A percentile compares a stretch with the other conserved stretches of the same genome.
phyloP scores from a whole-genome alignment of 768 basidiomycete species.

The Leccinum barrowsii region DNA sequence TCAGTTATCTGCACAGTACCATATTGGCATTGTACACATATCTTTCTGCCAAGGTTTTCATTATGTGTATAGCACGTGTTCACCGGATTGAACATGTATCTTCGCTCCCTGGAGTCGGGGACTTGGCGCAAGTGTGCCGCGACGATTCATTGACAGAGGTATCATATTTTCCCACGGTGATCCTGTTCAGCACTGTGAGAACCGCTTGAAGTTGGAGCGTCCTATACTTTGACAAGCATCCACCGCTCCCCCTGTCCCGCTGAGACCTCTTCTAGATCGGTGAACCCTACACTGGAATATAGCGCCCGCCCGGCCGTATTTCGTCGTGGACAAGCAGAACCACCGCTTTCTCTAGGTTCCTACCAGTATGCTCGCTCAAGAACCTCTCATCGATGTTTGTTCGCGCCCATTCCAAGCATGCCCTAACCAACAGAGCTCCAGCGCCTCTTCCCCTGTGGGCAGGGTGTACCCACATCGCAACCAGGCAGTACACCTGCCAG shows the following conservation, averaged over 20 bases:
- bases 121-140: no score
- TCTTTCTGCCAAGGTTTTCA: no score
- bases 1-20: no score
- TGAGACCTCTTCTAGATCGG: slow-evolving; percentile 7
- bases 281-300: slow-evolving; percentile 23
- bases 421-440: slow-evolving; percentile 12
- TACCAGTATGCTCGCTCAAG: not conserved
- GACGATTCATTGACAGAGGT: no score
- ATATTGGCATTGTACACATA: no score
- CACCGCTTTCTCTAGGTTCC: slow-evolving; percentile 14
- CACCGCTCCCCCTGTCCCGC: slow-evolving; percentile 13
- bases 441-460: slow-evolving; percentile 25
- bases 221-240: slow-evolving; percentile 33
- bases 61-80: no score
- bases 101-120: no score
- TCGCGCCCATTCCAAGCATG: slow-evolving; percentile 25
- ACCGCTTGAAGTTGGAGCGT: not conserved
- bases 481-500: slow-evolving; percentile 22
- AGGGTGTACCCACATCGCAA: slow-evolving; percentile 29
- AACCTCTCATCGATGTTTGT: slow-evolving; percentile 13
- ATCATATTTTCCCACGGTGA: no score
- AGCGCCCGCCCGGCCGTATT: slow-evolving; percentile 17
- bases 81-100: no score
- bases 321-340: slow-evolving; percentile 11
- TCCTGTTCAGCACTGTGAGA: no score